These are phyloP conservation scores for Hypoxylon sp. DNA, from an alignment of 2,329 filamentous ascomycete species.

Conservation along the genomic window DNA sequence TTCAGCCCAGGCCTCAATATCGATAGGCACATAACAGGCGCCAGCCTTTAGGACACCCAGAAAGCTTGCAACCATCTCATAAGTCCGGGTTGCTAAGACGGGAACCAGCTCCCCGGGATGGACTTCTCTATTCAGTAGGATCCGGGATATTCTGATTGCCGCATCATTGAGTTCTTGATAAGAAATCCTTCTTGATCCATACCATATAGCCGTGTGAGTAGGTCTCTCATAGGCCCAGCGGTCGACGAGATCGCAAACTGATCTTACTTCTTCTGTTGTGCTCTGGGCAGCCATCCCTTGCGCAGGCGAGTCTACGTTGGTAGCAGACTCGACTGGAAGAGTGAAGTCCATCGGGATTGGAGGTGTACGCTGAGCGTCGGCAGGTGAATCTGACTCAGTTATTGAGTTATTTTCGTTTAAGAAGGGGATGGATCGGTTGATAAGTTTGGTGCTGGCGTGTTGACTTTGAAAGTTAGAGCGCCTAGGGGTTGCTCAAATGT, in stretches of 20 bases:
- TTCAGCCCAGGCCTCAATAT: neutral
- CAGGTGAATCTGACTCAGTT: too few relatives aligned
- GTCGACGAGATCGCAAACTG: neutral
- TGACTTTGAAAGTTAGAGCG: too few relatives aligned
- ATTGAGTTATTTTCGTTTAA: too few relatives aligned
- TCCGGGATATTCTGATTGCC: neutral
- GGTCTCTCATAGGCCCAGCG: neutral
- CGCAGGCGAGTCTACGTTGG: neutral
- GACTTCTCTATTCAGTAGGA: neutral
- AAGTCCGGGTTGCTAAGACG: slow-evolving; percentile 28
- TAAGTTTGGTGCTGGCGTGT: too few relatives aligned
- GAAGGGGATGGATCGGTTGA: too few relatives aligned
- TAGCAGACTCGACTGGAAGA: neutral
- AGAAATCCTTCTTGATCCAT: neutral
- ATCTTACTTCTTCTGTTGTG: neutral
- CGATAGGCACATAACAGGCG: slow-evolving; percentile 25
- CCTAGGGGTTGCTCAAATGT: too few relatives aligned
- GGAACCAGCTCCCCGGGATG: slow-evolving; percentile 13
- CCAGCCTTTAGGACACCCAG: slow-evolving; percentile 27
- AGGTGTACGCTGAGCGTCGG: too few relatives aligned
- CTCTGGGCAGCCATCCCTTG: neutral
- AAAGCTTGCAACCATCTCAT: slow-evolving; percentile 32
- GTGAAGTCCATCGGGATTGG: too few relatives aligned
- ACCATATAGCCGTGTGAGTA: neutral
- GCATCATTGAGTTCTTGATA: neutral